Evolutionary conservation across 129 eudicot species (phyloP).

Genomic region (Centaurea solstitialis): DNA sequence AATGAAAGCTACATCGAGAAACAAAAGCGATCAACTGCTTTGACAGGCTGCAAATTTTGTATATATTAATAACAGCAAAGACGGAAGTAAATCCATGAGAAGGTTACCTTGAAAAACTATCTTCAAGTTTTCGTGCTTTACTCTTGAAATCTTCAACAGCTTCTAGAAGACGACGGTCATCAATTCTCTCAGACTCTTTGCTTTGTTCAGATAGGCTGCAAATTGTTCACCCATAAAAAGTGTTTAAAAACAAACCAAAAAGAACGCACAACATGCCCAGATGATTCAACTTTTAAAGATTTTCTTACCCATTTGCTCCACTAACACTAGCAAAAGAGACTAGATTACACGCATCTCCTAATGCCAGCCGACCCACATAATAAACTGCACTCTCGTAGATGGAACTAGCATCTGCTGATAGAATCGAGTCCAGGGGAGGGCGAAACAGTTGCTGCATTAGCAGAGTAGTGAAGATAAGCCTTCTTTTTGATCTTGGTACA

Average conservation of each 20-base stretch:
- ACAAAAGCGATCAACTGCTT: no score
- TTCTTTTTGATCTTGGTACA: slow-evolving; percentile 59
- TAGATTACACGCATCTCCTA: slow-evolving; percentile 74
- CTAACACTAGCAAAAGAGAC: slow-evolving; percentile 34
- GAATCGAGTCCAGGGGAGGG: slow-evolving; percentile 59
- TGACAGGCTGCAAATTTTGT: no score
- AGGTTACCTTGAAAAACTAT: slow-evolving; percentile 59
- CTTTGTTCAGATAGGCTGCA: slow-evolving; percentile 36
- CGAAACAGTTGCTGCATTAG: slow-evolving; percentile 79
- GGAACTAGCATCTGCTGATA: slow-evolving; percentile 52
- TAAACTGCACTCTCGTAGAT: slow-evolving; percentile 49
- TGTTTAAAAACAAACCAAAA: neutral
- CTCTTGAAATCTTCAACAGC: slow-evolving; percentile 46
- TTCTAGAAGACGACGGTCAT: slow-evolving; percentile 39
- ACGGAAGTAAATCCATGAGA: neutral
- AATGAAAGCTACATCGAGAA: neutral
- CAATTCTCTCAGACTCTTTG: slow-evolving; percentile 40
- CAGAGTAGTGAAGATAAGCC: slow-evolving; percentile 65
- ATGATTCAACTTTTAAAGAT: neutral
- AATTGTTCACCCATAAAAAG: neutral
- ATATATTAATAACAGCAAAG: neutral
- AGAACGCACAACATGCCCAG: neutral
- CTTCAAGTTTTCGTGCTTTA: slow-evolving; percentile 61
- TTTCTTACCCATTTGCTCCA: slow-evolving; percentile 48
- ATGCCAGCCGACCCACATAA: slow-evolving; percentile 53